Conservation (phyloP, 2,329 filamentous ascomycete species). For the Colletotrichum eremochloae region DNA sequence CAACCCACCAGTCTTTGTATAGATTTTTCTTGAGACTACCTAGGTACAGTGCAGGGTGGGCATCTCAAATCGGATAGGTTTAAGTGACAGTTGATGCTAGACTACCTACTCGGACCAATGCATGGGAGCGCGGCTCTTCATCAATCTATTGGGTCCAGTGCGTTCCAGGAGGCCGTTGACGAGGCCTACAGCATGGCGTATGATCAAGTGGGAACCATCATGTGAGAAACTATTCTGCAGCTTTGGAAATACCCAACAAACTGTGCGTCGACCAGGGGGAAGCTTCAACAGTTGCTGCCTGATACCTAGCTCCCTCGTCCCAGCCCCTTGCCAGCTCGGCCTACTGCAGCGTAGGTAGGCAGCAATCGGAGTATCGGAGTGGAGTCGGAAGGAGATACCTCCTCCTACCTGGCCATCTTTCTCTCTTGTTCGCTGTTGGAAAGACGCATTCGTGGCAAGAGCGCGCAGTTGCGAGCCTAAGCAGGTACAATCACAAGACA, state of each 20-base stretch:
- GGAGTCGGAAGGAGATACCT: not conserved
- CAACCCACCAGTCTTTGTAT: not conserved
- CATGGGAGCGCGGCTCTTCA: not conserved
- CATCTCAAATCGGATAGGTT: not conserved
- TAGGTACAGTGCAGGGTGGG: not conserved
- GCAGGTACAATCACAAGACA: not conserved
- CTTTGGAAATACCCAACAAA: not conserved
- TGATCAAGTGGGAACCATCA: slow-evolving; percentile 10
- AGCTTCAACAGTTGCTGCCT: slow-evolving; percentile 6
- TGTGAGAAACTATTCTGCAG: slow-evolving; percentile 5
- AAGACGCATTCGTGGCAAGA: not conserved
- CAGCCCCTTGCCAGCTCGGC: not conserved
- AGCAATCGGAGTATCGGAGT: not conserved
- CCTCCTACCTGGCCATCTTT: not conserved
- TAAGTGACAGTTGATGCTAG: slow-evolving; percentile 1
- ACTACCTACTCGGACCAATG: not conserved
- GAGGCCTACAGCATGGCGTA: not conserved
- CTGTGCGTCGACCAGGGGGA: not conserved
- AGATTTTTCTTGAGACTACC: not conserved
- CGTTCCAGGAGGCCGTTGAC: not conserved
- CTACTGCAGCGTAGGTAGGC: not conserved
- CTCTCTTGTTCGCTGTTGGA: not conserved
- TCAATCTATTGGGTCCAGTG: too few species aligned
- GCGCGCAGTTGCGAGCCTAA: not conserved
- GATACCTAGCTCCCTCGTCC: not conserved